These are phyloP conservation scores for Lyophyllum semitale DNA, from an alignment of 768 basidiomycete species.

Conservation along the genomic window DNA sequence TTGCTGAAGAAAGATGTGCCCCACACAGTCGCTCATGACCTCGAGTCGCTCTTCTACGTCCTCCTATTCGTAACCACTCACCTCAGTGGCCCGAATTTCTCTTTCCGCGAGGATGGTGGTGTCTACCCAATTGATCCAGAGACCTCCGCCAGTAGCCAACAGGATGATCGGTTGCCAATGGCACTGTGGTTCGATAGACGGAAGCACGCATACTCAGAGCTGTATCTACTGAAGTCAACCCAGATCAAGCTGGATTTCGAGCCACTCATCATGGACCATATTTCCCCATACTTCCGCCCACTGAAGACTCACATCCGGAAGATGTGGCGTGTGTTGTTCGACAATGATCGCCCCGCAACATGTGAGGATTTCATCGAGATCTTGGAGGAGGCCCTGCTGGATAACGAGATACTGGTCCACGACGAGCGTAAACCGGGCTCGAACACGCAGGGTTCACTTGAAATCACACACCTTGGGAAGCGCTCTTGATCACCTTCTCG, in stretches of 20 bases:
- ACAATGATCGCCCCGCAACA: background rate
- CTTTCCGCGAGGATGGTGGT: background rate
- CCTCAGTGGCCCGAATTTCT: background rate
- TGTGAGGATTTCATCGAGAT: background rate
- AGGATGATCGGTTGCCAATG: too few relatives aligned
- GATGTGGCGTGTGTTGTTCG: background rate
- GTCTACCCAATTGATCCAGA: background rate
- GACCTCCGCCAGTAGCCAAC: too few relatives aligned
- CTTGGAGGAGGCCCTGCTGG: background rate
- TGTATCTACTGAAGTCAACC: background rate
- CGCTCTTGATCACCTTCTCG: too few relatives aligned
- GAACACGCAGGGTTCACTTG: too few relatives aligned
- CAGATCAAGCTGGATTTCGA: background rate
- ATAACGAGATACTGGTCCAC: too few relatives aligned
- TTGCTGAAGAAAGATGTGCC: background rate
- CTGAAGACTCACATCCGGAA: background rate
- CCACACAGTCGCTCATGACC: conserved; percentile 3
- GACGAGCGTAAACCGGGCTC: too few relatives aligned
- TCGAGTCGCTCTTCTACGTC: conserved; percentile 3
- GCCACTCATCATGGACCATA: background rate
- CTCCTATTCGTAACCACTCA: background rate
- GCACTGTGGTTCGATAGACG: background rate
- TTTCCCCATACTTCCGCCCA: background rate
- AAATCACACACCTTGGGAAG: too few relatives aligned
- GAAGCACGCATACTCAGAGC: background rate